Base-by-base conservation (phyloP, 1,139 yeast species). In the Ogataea hybrid region DNA sequence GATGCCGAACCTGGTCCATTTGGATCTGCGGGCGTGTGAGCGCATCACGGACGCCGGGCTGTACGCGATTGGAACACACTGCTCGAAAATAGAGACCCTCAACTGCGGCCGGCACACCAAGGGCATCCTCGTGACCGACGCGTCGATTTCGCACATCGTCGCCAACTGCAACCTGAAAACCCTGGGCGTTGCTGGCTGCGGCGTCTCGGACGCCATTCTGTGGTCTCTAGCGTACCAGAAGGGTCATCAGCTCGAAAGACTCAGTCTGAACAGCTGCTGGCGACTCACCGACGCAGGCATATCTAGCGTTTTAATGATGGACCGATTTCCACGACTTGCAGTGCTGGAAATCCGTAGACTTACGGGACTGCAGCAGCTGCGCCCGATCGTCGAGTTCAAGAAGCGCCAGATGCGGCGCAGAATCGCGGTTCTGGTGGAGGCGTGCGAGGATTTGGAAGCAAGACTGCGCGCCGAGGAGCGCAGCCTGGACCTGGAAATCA, bases 1-100 rank as follows among this genome's bases (percentile, higher is more conserved):
- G 41, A 78, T 94, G 50, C 84, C 86, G 4, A 71, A 72, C 34
- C 68, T 90, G 41, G 76, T 75, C 48, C 70, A 71, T 17, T 66
- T 90, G 38, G 97, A 90, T 56, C 64, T 90, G 22, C 71, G 97
- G 35, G 97, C 96, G 0, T 89, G 97, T 64, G 92, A 86, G 50
- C 67, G 70, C 45, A 77, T 90, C 12, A 71, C 87, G 3, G 97
- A 90, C 64, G 67, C 77, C 25, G 92, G 96, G 1, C 65, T 90
- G 20, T 78, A 80, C 46, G 73, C 76, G 17, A 63, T 90, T 27
- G 86, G 89, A 0, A 62, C 71, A 32, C 61, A 70, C 46, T 88
- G 96, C 61, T 69, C 62, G 1, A 63, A 71, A 15, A 69, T 90
- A 31, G 67, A 65, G 35, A 65, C 70, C 32, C 66, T 90, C 35